These are phyloP conservation scores for Purpureocillium lavendulum DNA, from an alignment of 2,329 filamentous ascomycete species.

Conservation along the genomic window DNA sequence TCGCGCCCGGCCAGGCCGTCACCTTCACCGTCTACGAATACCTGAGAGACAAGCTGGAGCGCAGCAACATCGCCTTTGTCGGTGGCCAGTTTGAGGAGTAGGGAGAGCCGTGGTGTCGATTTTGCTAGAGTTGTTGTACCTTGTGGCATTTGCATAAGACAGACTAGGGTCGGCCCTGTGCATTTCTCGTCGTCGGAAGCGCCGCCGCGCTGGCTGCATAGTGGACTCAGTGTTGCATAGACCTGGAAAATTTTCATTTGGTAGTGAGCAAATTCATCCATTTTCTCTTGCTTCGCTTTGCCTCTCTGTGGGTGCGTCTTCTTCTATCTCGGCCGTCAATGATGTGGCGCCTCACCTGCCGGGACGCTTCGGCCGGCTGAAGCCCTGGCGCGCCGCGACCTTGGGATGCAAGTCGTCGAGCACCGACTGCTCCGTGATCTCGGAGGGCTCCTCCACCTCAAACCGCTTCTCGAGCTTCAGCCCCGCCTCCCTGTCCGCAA, in stretches of 20 bases:
- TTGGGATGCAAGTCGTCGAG: conserved; percentile 60
- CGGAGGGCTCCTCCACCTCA: conserved; percentile 57
- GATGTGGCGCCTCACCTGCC: conserved; percentile 40
- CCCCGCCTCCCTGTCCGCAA: conserved; percentile 58
- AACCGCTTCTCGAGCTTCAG: conserved; percentile 63
- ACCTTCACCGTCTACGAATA: conserved; percentile 73
- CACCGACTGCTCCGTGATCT: conserved; percentile 61
- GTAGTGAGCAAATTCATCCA: too few relatives aligned
- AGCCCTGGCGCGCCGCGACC: conserved; percentile 56
- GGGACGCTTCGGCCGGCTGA: conserved; percentile 72
- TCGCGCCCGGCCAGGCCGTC: conserved; percentile 86
- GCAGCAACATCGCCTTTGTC: conserved; percentile 49
- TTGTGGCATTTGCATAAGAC: not conserved
- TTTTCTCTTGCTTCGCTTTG: too few relatives aligned
- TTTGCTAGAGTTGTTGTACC: conserved; percentile 2
- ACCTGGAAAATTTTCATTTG: too few relatives aligned
- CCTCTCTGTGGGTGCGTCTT: not conserved
- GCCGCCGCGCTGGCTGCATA: too few relatives aligned
- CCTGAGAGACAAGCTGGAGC: conserved; percentile 65
- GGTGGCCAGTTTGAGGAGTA: conserved; percentile 63
- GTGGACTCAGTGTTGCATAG: too few relatives aligned
- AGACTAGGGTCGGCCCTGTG: not conserved
- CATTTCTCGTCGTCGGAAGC: not conserved
- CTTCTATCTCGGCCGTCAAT: not conserved
- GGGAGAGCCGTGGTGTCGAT: conserved; percentile 5